Base-by-base conservation (phyloP, 495 filamentous ascomycete species). In the Venustampulla echinocandica region DNA sequence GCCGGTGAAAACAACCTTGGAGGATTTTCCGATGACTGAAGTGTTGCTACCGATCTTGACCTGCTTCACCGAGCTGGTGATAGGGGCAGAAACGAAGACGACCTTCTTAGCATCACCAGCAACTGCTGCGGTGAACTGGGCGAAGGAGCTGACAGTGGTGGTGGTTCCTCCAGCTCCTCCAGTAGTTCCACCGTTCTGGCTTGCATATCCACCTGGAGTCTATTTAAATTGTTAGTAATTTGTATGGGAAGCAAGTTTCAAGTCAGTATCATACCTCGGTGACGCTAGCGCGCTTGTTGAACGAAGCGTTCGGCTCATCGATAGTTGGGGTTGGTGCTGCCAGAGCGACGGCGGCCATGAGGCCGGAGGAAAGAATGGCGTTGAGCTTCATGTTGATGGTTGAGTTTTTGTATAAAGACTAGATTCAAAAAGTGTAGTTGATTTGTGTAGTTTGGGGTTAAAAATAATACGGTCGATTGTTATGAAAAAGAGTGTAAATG, bases 131-230 rank as follows among this genome's bases (percentile, higher is more conserved):
- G 67, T 68, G 54, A 80, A 73, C 21, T 65, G 62, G 18, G 73
- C 71, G 22, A 76, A 73, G 2, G 71, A 70, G 1, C 74, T 74
- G 39, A 81, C 80, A 7, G 74, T 79, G 10, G 71, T 76, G 4
- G 73, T 77, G 1, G 66, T 71, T 42, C 78, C 80, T 11, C 76
- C 74, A 23, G 64, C 59, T 44, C 80, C 79, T 27, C 79, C 79
- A n/a, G 66, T 80, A 14, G 77, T 81, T 30, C 69, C 67, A 25
- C 70, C 69, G 45, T 72, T 73, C 52, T 63, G 39, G 45, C 65
- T 67, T 18, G 69, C 68, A 42, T 62, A 73, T 18, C 65, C 65
- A 7, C 13, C n/a, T 4, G 22, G 41, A 11, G 41, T 37, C 34
- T 37, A 18, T 11, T 10, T 11, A 15, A 5, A 9, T 27, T 13